phyloP scores from a whole-genome alignment of 352 stramenopile species.

The Peronosclerospora sorghi region DNA sequence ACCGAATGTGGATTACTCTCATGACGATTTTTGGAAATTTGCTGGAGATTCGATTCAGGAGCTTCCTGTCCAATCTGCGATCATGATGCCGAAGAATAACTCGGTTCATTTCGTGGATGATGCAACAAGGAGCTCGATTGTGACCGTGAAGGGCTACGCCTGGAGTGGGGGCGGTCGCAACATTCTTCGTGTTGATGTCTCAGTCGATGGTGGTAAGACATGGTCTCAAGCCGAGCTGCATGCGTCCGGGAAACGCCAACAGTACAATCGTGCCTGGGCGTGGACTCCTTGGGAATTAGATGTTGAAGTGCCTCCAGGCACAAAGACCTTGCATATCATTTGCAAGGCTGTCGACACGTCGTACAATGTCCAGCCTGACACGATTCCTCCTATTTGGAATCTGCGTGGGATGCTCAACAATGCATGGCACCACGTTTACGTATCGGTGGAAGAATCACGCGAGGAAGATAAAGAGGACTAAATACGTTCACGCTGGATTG shows the following conservation, averaged over 20 bases:
- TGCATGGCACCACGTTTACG: constrained; percentile 87
- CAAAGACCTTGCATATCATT: constrained; percentile 76
- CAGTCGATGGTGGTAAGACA: constrained; percentile 87
- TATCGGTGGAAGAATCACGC: constrained; percentile 43
- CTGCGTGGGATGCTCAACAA: constrained; percentile 96
- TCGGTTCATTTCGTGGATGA: constrained; percentile 36
- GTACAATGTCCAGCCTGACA: constrained; percentile 96
- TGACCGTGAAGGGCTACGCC: constrained; percentile 90
- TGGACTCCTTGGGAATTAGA: constrained; percentile 94
- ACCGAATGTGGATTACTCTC: constrained; percentile 79
- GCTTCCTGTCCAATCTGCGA: constrained; percentile 84
- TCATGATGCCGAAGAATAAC: constrained; percentile 75
- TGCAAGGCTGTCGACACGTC: constrained; percentile 92
- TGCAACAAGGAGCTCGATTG: constrained; percentile 44
- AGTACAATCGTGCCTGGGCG: constrained; percentile 87
- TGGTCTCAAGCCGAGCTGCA: constrained; percentile 87
- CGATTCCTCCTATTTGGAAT: constrained; percentile 94
- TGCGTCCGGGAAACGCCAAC: constrained; percentile 75
- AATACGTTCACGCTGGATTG: too few species aligned
- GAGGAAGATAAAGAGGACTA: constrained; percentile 27
- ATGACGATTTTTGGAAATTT: constrained; percentile 77
- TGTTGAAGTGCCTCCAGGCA: constrained; percentile 77
- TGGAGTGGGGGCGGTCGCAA: constrained; percentile 91
- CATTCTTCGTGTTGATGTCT: constrained; percentile 95
- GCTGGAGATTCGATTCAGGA: constrained; percentile 86